phyloP scores from a whole-genome alignment of 1,284 basidiomycete genomes.

The Coniferiporia sulphurascens region DNA sequence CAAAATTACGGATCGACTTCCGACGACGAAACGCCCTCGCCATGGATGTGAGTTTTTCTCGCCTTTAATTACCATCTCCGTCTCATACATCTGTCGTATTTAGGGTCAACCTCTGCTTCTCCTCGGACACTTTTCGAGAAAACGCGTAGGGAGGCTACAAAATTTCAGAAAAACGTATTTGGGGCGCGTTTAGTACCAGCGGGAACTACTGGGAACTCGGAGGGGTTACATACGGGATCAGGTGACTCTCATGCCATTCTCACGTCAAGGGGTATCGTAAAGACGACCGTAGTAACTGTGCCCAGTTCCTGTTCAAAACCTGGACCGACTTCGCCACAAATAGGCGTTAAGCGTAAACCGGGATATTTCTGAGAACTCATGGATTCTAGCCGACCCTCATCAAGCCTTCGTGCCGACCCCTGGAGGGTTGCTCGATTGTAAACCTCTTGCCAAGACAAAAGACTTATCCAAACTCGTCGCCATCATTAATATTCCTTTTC shows the following conservation, averaged over 20 bases:
- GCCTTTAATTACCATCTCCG: conserved; percentile 18
- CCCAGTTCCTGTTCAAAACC: conserved; percentile 15
- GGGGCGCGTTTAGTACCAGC: conserved; percentile 42
- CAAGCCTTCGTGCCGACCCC: background rate
- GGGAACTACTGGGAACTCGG: conserved; percentile 39
- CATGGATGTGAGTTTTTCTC: conserved; percentile 42
- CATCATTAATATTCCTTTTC: too few species aligned
- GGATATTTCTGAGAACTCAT: background rate
- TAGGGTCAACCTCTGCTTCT: conserved; percentile 44
- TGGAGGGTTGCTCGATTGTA: too few species aligned
- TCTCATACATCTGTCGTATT: conserved; percentile 18
- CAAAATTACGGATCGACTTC: conserved; percentile 61
- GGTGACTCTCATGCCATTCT: conserved; percentile 34
- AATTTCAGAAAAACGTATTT: conserved; percentile 58
- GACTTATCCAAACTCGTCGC: too few species aligned
- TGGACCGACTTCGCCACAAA: background rate
- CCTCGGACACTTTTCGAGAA: conserved; percentile 74
- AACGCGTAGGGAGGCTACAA: conserved; percentile 62
- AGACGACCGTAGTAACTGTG: conserved; percentile 27
- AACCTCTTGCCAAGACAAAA: too few species aligned
- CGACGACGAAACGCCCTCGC: conserved; percentile 54
- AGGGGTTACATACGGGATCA: conserved; percentile 38
- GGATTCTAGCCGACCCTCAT: too few species aligned
- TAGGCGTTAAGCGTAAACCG: background rate
- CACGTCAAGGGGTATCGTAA: conserved; percentile 25